Base-by-base conservation (phyloP, 129 eudicot genomes). In the Logfia minima region DNA sequence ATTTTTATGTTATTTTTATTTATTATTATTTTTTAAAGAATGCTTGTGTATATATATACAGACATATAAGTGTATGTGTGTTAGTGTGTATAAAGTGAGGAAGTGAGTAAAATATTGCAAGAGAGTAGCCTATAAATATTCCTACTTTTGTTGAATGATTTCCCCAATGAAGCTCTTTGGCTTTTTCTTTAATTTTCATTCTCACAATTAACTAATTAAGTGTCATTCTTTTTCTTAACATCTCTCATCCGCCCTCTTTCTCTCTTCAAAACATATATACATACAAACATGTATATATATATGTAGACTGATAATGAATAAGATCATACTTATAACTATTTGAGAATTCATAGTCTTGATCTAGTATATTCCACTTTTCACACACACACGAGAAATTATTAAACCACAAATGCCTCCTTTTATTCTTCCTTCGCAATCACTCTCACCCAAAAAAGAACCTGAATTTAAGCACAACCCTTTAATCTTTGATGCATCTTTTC, bases 401-500 rank as follows among this genome's bases (percentile, higher is more conserved):
- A 64, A 29, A 29, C 66, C 55, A 70, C 29, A 74, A 56, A 80
- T 77, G 83, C 55, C 70, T 75, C 74, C 77, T 41, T 16, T 24
- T 75, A 52, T 72, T 73, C 76, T 82, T 68, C 45, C 71, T 51
- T 64, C 80, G 52, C 51, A 66, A 71, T 43, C 61, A 58, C 75
- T 55, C 45, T 68, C 66, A 68, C 75, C 75, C 39, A 62, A 23
- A 60, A 26, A 69, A 75, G 84, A 72, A 71, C 26, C 80, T 67
- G 34, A 80, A 62, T 28, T 32, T 29, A 68, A 71, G 62, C 56
- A 75, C 66, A 67, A 70, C 43, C 69, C 86, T 22, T 70, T 90
- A 18, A 66, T 75, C 8, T 92, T 88, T 60, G 87, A 92, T 79
- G 83, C 98, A 77, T 71, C 90, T 2, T 16, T 80, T 72, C 84